These are phyloP conservation scores for Fusarium sp. DNA, from an alignment of 2,329 filamentous ascomycete species.

Conservation along the genomic window DNA sequence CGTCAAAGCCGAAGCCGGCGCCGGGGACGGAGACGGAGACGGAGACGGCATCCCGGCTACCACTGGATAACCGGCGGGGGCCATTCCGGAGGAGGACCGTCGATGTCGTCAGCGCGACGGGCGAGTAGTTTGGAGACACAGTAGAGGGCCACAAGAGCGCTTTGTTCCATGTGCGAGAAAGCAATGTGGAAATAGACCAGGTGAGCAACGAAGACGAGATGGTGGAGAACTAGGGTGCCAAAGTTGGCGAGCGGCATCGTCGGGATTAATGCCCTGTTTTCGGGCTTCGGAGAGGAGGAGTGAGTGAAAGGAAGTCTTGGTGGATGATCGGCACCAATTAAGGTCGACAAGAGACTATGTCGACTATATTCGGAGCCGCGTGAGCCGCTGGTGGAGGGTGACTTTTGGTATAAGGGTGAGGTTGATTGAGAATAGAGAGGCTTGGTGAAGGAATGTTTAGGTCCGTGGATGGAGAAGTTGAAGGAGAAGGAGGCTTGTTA, in stretches of 20 bases:
- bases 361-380: constrained; percentile 12
- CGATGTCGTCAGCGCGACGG: constrained; percentile 60
- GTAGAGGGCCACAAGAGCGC: constrained; percentile 59
- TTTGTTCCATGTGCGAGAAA: constrained; percentile 60
- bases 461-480: neutral
- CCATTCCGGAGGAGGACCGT: constrained; percentile 53
- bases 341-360: neutral
- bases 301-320: neutral
- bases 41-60: constrained; percentile 31
- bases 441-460: neutral
- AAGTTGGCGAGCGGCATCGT: constrained; percentile 64
- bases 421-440: constrained; percentile 6
- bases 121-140: constrained; percentile 60
- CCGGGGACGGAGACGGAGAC: neutral
- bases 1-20: constrained; percentile 4
- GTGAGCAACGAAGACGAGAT: constrained; percentile 65
- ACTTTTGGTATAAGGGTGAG: constrained; percentile 6
- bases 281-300: neutral
- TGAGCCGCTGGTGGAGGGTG: constrained; percentile 30
- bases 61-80: constrained; percentile 47
- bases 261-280: constrained; percentile 14
- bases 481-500: neutral
- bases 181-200: constrained; percentile 64
- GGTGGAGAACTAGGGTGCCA: constrained; percentile 62
- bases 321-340: constrained; percentile 13